Percentiles rank a stretch among this genome's conserved stretches.
Evolutionary conservation across 345 rosid species (phyloP).

Genomic region (Salix koriyanagi): DNA sequence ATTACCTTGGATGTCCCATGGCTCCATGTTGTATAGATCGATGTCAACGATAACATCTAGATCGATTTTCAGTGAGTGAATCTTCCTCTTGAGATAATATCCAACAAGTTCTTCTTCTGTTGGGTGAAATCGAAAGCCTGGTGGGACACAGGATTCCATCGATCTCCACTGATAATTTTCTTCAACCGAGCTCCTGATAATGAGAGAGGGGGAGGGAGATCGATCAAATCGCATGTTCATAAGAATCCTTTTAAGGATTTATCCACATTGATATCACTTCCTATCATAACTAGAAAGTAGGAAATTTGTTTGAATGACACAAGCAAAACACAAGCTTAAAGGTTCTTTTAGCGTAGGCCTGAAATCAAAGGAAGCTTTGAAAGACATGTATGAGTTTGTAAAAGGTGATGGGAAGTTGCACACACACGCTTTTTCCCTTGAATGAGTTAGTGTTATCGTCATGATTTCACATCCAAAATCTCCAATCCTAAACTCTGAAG

Average conservation of each 20-base stretch:
- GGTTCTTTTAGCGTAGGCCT: constrained; percentile 31
- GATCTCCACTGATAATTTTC: constrained; percentile 38
- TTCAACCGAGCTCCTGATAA: constrained; percentile 21
- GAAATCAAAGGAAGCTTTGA: constrained; percentile 35
- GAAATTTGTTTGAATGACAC: neutral
- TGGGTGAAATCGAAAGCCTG: constrained; percentile 93
- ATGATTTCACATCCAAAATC: constrained; percentile 6
- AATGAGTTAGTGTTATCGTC: constrained; percentile 4
- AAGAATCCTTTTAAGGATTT: neutral
- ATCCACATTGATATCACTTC: neutral
- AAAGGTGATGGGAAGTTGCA: constrained; percentile 36
- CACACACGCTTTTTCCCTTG: constrained; percentile 29
- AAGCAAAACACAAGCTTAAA: constrained; percentile 38
- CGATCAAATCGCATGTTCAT: neutral
- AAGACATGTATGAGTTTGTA: constrained; percentile 16
- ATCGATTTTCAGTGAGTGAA: constrained; percentile 62
- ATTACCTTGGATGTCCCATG: constrained; percentile 96
- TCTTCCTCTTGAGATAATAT: constrained; percentile 81
- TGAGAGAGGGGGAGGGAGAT: constrained; percentile 16
- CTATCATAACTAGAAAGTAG: neutral
- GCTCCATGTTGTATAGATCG: constrained; percentile 96
- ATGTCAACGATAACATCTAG: constrained; percentile 78
- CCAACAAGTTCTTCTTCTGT: constrained; percentile 98
- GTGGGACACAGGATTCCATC: constrained; percentile 72
- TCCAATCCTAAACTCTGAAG: constrained; percentile 22